A percentile compares a stretch with the other conserved stretches of the same genome.
Conservation (phyloP, 2,329 filamentous ascomycete species). For the Aspergillus sp. region DNA sequence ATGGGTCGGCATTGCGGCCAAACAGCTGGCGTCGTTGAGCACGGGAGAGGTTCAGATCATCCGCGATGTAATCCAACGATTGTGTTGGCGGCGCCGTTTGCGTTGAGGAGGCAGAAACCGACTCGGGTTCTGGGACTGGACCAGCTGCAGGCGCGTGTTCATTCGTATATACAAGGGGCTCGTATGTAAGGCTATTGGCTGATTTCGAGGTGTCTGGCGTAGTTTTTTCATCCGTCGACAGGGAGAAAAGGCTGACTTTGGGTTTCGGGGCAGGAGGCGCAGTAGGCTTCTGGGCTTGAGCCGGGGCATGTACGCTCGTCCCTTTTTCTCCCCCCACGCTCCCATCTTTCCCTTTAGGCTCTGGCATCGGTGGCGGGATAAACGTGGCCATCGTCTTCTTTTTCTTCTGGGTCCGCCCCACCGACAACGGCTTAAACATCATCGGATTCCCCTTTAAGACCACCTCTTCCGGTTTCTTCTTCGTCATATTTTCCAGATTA, state of each 20-base stretch:
- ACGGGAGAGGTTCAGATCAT: conserved; percentile 75
- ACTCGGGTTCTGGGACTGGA: conserved; percentile 15
- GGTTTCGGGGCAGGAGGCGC: conserved; percentile 34
- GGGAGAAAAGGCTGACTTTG: conserved; percentile 47
- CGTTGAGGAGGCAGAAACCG: background rate
- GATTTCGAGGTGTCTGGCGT: conserved; percentile 8
- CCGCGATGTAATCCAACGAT: conserved; percentile 69
- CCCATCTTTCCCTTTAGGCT: conserved; percentile 7
- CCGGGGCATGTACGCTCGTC: background rate
- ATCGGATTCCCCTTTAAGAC: conserved; percentile 72
- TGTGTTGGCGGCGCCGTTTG: conserved; percentile 33
- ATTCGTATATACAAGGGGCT: conserved; percentile 42
- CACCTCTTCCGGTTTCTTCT: conserved; percentile 29
- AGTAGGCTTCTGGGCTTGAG: conserved; percentile 2
- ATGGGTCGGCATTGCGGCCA: conserved; percentile 59
- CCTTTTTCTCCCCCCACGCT: background rate
- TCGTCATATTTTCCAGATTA: background rate
- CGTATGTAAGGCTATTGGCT: conserved; percentile 30
- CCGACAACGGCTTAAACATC: conserved; percentile 87
- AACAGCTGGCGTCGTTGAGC: conserved; percentile 80
- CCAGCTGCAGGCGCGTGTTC: conserved; percentile 21
- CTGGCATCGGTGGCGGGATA: conserved; percentile 15
- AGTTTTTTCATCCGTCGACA: conserved; percentile 30
- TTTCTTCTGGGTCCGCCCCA: conserved; percentile 72
- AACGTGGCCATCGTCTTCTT: conserved; percentile 35